Evolutionary conservation across 2,329 filamentous ascomycete genomes (phyloP).

Genomic region (Aspergillus fructus): DNA sequence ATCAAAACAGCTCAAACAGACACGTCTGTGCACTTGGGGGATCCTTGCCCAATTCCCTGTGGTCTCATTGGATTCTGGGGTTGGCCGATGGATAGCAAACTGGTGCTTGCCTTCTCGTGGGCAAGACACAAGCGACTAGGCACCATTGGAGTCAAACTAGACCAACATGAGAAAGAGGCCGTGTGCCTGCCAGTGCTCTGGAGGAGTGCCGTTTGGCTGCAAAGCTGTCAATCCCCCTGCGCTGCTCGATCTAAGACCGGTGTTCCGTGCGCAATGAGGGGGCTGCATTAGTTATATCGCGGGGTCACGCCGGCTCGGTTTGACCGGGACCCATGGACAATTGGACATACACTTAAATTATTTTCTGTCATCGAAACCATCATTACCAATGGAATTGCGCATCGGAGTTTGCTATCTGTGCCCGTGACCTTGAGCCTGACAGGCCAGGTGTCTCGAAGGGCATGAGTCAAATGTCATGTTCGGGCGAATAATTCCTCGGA

Average conservation of each 20-base stretch:
- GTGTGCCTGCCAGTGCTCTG: constrained; percentile 15
- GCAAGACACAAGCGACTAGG: not conserved
- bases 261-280: constrained; percentile 14
- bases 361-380: not conserved
- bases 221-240: constrained; percentile 15
- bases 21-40: constrained; percentile 8
- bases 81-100: not conserved
- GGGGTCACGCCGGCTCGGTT: constrained; percentile 4
- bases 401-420: not conserved
- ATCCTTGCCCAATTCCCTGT: not conserved
- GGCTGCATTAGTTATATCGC: constrained; percentile 5
- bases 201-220: constrained; percentile 22
- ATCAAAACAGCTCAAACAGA: constrained; percentile 8
- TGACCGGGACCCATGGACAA: not conserved
- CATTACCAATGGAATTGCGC: not conserved
- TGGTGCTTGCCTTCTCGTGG: constrained; percentile 5
- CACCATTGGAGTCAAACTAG: not conserved
- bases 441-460: constrained; percentile 12
- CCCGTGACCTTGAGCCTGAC: constrained; percentile 5
- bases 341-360: not conserved
- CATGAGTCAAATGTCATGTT: constrained; percentile 12
- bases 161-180: constrained; percentile 6
- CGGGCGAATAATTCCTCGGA: constrained; percentile 14
- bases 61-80: constrained; percentile 4
- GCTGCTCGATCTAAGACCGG: constrained; percentile 12